Percentiles rank a stretch among this genome's conserved stretches.
Conservation (phyloP, 1,139 yeast species). For the Blastobotrys ciferrii region DNA sequence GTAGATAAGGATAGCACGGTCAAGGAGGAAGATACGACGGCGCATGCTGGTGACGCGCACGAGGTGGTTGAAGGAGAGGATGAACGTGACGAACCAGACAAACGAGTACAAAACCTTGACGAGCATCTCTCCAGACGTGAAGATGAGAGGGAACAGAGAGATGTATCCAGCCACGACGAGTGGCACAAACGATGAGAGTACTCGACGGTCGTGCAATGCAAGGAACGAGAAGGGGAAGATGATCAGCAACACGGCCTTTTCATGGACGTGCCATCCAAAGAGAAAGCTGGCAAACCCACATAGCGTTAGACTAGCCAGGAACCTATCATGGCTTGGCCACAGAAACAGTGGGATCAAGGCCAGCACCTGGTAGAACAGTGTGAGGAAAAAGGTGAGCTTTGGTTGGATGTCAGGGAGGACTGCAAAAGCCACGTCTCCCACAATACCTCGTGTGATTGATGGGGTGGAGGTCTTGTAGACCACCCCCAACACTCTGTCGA, state of each 20-base stretch:
- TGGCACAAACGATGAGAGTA: slow-evolving; percentile 55
- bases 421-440: slow-evolving; percentile 83
- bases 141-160: slow-evolving; percentile 83
- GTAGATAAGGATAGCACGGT: slow-evolving; percentile 67
- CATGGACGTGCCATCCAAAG: slow-evolving; percentile 99
- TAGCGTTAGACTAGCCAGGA: slow-evolving; percentile 77
- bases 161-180: slow-evolving; percentile 81
- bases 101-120: slow-evolving; percentile 76
- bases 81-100: slow-evolving; percentile 80
- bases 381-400: slow-evolving; percentile 67
- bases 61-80: slow-evolving; percentile 67
- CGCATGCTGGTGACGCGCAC: slow-evolving; percentile 54
- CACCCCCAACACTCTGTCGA: slow-evolving; percentile 71
- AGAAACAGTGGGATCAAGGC: slow-evolving; percentile 74
- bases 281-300: slow-evolving; percentile 90
- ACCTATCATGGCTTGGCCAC: slow-evolving; percentile 73
- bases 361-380: slow-evolving; percentile 72
- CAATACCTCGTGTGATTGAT: slow-evolving; percentile 76
- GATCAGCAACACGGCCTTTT: slow-evolving; percentile 85
- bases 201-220: slow-evolving; percentile 66
- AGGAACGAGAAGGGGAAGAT: slow-evolving; percentile 87
- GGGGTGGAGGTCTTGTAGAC: slow-evolving; percentile 35
- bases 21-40: slow-evolving; percentile 60
- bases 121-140: slow-evolving; percentile 75
- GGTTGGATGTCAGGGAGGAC: slow-evolving; percentile 82